phyloP scores from a whole-genome alignment of 192 early-diverging fungal species.

The Coemansia erecta region DNA sequence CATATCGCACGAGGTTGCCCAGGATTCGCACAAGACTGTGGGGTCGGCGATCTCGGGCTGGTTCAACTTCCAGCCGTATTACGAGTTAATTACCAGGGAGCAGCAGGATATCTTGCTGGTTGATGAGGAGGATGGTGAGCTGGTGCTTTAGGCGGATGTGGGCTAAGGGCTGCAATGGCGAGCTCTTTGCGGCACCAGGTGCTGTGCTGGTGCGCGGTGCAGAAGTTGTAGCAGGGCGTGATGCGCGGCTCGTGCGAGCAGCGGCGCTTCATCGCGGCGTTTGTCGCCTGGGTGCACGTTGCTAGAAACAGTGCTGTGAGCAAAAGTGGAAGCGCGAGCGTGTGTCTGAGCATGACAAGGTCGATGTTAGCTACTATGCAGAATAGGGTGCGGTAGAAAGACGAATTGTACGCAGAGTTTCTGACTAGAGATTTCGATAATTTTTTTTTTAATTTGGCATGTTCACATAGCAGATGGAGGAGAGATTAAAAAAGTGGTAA shows the following conservation, averaged over 20 bases:
- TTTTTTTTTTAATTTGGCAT: too few species aligned
- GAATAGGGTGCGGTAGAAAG: too few species aligned
- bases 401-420: too few species aligned
- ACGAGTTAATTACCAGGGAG: slow-evolving; percentile 37
- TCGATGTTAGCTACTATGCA: too few species aligned
- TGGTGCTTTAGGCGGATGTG: slow-evolving; percentile 6
- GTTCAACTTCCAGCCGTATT: slow-evolving; percentile 54
- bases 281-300: slow-evolving; percentile 7
- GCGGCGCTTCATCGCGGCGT: slow-evolving; percentile 41
- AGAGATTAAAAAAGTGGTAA: not conserved
- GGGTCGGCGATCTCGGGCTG: slow-evolving; percentile 39
- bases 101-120: slow-evolving; percentile 40
- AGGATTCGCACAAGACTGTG: slow-evolving; percentile 30
- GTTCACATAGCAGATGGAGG: too few species aligned
- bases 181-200: slow-evolving; percentile 45
- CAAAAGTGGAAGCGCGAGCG: not conserved
- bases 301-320: not conserved
- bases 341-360: too few species aligned
- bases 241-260: slow-evolving; percentile 44
- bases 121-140: slow-evolving; percentile 35
- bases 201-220: slow-evolving; percentile 37
- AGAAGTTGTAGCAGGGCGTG: slow-evolving; percentile 40
- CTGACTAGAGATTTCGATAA: too few species aligned
- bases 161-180: too few species aligned
- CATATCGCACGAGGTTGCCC: slow-evolving; percentile 34